These are phyloP conservation scores for Ballota nigra DNA, from an alignment of 257 asterid species.

Conservation along the genomic window DNA sequence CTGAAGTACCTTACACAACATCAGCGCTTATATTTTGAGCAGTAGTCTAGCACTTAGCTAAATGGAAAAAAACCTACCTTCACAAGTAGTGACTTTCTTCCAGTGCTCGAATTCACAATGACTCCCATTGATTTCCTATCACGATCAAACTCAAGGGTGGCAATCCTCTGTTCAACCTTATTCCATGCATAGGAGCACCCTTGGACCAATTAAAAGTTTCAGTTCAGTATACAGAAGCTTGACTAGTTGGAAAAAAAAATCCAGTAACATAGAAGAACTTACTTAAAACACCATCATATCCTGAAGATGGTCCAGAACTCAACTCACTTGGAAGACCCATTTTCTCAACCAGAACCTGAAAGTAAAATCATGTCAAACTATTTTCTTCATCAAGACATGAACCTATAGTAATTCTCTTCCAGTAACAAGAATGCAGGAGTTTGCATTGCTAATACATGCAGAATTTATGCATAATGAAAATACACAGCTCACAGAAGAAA, in stretches of 20 bases:
- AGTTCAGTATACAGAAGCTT: constrained; percentile 28
- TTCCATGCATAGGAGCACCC: constrained; percentile 81
- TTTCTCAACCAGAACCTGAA: constrained; percentile 94
- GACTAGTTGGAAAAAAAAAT: not conserved
- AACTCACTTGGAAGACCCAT: constrained; percentile 83
- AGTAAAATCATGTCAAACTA: constrained; percentile 18
- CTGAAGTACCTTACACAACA: not conserved
- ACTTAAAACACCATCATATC: constrained; percentile 57
- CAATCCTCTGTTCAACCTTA: constrained; percentile 71
- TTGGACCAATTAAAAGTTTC: constrained; percentile 28
- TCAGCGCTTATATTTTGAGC: not conserved
- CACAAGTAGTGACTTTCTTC: constrained; percentile 66
- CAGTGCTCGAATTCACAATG: constrained; percentile 64
- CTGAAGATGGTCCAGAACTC: constrained; percentile 51
- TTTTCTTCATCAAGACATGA: not conserved
- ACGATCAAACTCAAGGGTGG: constrained; percentile 97
- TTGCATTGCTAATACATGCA: too few relatives aligned
- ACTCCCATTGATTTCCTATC: constrained; percentile 99
- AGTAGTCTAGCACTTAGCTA: not conserved
- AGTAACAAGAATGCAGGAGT: constrained; percentile 2
- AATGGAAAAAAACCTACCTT: constrained; percentile 51
- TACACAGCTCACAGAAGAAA: not conserved
- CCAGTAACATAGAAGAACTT: constrained; percentile 32
- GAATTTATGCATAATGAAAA: not conserved
- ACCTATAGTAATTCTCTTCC: not conserved